Conservation (phyloP, 148 eudicot species). For the Vaccinium corymbosum region DNA sequence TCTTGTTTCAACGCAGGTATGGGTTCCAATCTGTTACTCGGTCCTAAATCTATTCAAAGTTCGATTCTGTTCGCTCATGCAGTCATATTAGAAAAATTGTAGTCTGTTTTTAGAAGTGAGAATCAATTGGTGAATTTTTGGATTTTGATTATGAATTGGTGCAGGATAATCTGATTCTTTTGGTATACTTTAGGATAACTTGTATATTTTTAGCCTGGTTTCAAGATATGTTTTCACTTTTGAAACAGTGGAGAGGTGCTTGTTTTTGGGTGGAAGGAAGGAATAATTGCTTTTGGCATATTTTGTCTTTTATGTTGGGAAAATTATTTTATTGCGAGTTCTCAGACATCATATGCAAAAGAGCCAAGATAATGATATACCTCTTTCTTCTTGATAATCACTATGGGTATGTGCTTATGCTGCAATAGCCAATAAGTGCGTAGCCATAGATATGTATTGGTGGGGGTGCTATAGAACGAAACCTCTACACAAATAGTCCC, state of each 20-base stretch:
- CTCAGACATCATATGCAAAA: not conserved
- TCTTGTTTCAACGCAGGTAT: constrained; percentile 28
- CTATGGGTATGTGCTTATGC: not conserved
- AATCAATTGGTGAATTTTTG: not conserved
- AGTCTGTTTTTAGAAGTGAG: not conserved
- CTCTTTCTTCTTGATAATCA: not conserved
- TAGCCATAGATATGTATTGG: not conserved
- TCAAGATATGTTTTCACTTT: not conserved
- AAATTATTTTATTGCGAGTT: not conserved
- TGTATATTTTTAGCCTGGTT: not conserved
- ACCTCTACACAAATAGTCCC: not conserved
- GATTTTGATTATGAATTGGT: not conserved
- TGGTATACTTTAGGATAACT: too few species aligned
- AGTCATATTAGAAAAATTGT: not conserved
- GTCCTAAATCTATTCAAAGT: not conserved
- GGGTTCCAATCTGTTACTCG: not conserved
- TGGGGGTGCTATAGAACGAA: not conserved
- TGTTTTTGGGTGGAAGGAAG: not conserved
- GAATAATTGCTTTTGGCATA: not conserved
- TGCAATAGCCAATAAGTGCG: not conserved
- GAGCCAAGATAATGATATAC: not conserved
- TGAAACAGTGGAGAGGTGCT: not conserved
- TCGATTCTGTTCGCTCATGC: not conserved
- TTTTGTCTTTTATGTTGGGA: not conserved
- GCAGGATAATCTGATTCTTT: too few species aligned